Conservation (phyloP, 768 basidiomycete species). For the Pulveroboletus sp. region DNA sequence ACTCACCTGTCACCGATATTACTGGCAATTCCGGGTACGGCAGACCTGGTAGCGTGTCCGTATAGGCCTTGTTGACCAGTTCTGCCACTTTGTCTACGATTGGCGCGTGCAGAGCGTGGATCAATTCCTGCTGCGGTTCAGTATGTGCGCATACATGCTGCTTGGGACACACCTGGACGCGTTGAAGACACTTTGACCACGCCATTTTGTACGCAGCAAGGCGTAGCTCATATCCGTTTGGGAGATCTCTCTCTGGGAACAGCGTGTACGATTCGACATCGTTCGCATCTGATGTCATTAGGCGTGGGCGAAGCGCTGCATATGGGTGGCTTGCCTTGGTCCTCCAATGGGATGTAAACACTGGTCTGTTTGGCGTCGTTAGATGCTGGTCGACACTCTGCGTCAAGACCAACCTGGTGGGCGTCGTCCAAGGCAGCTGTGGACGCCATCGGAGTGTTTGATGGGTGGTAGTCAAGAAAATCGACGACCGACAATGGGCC, state of each 20-base stretch:
- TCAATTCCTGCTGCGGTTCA: slow-evolving; percentile 37
- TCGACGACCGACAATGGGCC: slow-evolving; percentile 18
- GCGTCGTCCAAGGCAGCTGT: slow-evolving; percentile 21
- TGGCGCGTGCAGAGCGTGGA: slow-evolving; percentile 47
- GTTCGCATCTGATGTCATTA: slow-evolving; percentile 12
- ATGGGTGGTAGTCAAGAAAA: not conserved
- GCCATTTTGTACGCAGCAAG: slow-evolving; percentile 52
- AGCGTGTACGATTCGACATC: slow-evolving; percentile 22
- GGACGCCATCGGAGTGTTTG: slow-evolving; percentile 12
- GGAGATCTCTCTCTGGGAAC: slow-evolving; percentile 29
- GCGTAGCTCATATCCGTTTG: slow-evolving; percentile 38
- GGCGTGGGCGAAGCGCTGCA: not conserved
- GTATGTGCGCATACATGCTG: not conserved
- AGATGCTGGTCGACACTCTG: not conserved
- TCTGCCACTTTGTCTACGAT: slow-evolving; percentile 44
- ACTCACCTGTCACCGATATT: slow-evolving; percentile 53
- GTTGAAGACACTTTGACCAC: slow-evolving; percentile 58
- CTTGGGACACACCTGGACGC: slow-evolving; percentile 47
- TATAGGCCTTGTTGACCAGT: slow-evolving; percentile 44
- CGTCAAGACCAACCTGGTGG: slow-evolving; percentile 24
- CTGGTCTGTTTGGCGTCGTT: slow-evolving; percentile 22
- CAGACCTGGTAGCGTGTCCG: slow-evolving; percentile 47
- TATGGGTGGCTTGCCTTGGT: slow-evolving; percentile 17
- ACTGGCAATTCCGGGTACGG: slow-evolving; percentile 62
- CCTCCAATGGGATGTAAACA: slow-evolving; percentile 26